Base-by-base conservation (phyloP, 257 asterid species). In the Plantago major region DNA sequence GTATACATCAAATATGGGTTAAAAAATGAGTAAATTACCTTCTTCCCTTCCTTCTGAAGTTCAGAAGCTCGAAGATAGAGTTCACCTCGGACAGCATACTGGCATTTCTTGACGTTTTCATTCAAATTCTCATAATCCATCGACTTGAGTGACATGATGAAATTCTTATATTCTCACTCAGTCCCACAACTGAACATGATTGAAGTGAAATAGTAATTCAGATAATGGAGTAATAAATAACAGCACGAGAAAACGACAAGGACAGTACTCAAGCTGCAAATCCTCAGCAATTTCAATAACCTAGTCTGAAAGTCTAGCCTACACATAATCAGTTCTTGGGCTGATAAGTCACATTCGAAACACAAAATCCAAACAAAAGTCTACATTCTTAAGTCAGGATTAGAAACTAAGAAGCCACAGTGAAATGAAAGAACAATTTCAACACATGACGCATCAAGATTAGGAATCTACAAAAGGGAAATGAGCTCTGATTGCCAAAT, bases 1-100 rank as follows among this genome's bases (percentile, higher is more conserved):
- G 40, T 33, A 33, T 33, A 5, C 40, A 33, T 33, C 40, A 33
- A 4, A 4, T 33, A 33, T 3, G 40, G 7, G 40, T 33, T 33
- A 5, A 33, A 33, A 33, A 33, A 33, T 33, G 26, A 22, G 26
- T 2, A 22, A n/a, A 19, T 18, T 76, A 90, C 99, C 99, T 90
- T 94, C 79, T 90, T 94, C 64, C 99, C 97, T 71, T 94, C 96
- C 75, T 87, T 94, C 79, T 94, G 99, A 81, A 94, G 96, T 80
- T 94, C 97, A 64, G 99, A 84, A 70, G 99, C 99, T 47, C 96
- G 96, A 66, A 94, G 99, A 79, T 94, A 94, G 71, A 94, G 88
- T 83, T 94, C 99, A 22, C 99, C 99, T 62, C 99, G 84, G 69
- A 94, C 97, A 62, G 99, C 97, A 74, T 94, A 94, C 72, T 94